Evolutionary conservation across 208 protist species (phyloP), one percentile per base, ranked within the genome.

Genomic region (Crithidia sp.): DNA sequence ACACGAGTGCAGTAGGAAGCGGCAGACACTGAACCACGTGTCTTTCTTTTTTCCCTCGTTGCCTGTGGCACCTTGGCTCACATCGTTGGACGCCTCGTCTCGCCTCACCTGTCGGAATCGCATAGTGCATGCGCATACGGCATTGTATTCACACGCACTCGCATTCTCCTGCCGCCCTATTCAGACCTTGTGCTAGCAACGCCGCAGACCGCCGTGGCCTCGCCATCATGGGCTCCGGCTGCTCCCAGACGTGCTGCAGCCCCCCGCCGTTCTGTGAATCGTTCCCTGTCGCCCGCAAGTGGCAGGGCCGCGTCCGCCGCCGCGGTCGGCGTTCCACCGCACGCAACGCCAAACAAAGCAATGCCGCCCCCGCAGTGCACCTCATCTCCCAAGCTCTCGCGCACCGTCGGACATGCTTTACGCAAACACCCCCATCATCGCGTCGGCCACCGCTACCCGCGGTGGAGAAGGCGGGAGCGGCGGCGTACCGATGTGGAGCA

Each of bases 211-310:
- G 28, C 28, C 28, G 28, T 28, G 28, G 28, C 14, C 50, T 12
- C 14, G 7, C 14, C 7, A 14, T 39, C 16, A 64, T 64, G 59
- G 59, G 36, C 13, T 47, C 59, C 3, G 59, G 41, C n/a, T 47
- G 41, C 43, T 52, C 59, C 39, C 43, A 52, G 5, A 16, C 41
- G n/a, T 4, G 10, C 41, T 64, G 59, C 43, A 43, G 52, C 59
- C 45, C 45, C 45, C 43, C 52, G 3, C 59, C 43, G n/a, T 4
- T 37, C n/a, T 64, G 59, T 37, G 59, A 64, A 39, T 64, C 59
- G n/a, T 8, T 64, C 4, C 59, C 59, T 14, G 39, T 64, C 5
- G 43, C 17, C 19, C 59, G 43, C 43, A 64, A 61, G 39, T 45
- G 57, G 37, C 57, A 45, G 13, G 7, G 19, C 13, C 4, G 13